Conservation (phyloP, 1,139 yeast species). For the Candida albicans region DNA sequence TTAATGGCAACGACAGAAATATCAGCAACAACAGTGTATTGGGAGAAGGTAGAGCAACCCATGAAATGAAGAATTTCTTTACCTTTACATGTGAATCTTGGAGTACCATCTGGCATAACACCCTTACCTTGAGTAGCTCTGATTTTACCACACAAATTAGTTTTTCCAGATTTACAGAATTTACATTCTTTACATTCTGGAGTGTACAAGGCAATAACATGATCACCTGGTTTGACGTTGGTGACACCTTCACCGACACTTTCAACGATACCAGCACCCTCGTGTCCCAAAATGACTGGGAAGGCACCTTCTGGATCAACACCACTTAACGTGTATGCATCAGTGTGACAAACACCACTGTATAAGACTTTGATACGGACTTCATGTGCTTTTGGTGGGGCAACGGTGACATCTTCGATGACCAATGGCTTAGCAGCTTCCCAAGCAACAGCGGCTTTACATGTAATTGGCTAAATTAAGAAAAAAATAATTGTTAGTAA, state of each 20-base stretch:
- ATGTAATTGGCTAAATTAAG: constrained; percentile 61
- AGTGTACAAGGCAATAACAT: constrained; percentile 88
- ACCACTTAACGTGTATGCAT: constrained; percentile 94
- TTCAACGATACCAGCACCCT: constrained; percentile 96
- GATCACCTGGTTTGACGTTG: constrained; percentile 82
- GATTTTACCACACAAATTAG: constrained; percentile 89
- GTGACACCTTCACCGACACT: constrained; percentile 91
- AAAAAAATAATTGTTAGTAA: constrained; percentile 13
- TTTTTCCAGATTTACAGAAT: constrained; percentile 92
- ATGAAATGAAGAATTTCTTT: constrained; percentile 83
- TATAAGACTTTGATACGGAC: constrained; percentile 84
- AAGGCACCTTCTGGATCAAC: constrained; percentile 95
- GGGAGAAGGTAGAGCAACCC: constrained; percentile 97
- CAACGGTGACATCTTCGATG: constrained; percentile 86
- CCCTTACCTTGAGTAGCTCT: constrained; percentile 53
- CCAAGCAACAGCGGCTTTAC: constrained; percentile 98
- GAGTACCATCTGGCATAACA: constrained; percentile 82
- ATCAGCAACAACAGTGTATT: constrained; percentile 96
- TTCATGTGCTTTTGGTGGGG: constrained; percentile 95
- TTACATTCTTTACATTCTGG: constrained; percentile 96
- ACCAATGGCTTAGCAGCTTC: constrained; percentile 84
- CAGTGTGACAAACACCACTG: constrained; percentile 98
- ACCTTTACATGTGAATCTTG: constrained; percentile 84
- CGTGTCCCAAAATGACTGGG: constrained; percentile 92
- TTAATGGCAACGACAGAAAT: constrained; percentile 95